Evolutionary conservation across 371 early-diverging fungal species (phyloP).

Genomic region (Entomophthora muscae): DNA sequence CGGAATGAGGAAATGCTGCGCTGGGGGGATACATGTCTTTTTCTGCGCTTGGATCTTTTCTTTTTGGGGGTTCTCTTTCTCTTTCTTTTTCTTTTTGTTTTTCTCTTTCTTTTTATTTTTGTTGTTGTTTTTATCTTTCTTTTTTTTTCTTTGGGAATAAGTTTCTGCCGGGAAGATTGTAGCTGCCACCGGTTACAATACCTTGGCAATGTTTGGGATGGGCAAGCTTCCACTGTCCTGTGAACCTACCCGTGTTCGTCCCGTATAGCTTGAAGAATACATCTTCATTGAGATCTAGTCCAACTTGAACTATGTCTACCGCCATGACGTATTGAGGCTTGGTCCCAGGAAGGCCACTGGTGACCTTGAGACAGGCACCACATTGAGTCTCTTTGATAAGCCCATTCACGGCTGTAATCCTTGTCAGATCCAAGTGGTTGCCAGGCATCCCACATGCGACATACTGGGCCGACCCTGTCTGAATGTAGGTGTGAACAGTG

Average conservation of each 20-base stretch:
- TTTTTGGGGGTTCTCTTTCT: no score
- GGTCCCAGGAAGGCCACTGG: no score
- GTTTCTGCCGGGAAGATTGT: background rate
- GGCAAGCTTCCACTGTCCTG: constrained; percentile 16
- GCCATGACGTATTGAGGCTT: constrained; percentile 27
- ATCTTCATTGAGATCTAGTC: constrained; percentile 23
- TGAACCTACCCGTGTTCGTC: constrained; percentile 15
- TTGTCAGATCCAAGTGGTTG: constrained; percentile 21
- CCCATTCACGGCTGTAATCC: constrained; percentile 29
- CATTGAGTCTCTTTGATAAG: constrained; percentile 19
- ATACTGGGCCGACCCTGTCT: background rate
- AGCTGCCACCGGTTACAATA: constrained; percentile 5
- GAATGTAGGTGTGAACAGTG: background rate
- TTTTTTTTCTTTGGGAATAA: background rate
- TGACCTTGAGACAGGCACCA: constrained; percentile 29
- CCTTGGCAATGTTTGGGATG: constrained; percentile 12
- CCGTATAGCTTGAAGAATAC: constrained; percentile 16
- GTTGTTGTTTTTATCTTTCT: no score
- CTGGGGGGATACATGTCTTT: no score
- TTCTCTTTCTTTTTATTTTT: no score
- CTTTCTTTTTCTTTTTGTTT: no score
- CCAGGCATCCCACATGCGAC: constrained; percentile 33
- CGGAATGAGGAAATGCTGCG: no score
- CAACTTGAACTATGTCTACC: constrained; percentile 28
- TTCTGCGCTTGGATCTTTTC: no score